phyloP scores from a whole-genome alignment of 371 early-diverging fungal genomes.

The Amoeboaphelidium occidentale region DNA sequence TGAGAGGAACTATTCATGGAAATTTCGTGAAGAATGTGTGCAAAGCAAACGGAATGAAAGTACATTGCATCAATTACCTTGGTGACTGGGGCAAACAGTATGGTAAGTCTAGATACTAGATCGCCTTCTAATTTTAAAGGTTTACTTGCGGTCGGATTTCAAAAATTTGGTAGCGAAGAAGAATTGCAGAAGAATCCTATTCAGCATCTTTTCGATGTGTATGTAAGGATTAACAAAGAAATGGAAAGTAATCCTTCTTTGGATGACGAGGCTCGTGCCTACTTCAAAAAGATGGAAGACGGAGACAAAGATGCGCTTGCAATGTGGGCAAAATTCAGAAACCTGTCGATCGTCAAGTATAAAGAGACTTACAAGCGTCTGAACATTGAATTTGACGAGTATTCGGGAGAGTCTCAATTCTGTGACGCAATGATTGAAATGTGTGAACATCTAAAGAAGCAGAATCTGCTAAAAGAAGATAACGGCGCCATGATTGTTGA shows the following conservation, averaged over 20 bases:
- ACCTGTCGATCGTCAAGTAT: constrained; percentile 84
- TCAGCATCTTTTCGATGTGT: constrained; percentile 81
- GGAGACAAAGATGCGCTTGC: constrained; percentile 61
- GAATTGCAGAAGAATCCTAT: constrained; percentile 66
- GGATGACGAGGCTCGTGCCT: constrained; percentile 75
- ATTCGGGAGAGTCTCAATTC: constrained; percentile 95
- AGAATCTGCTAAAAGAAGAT: constrained; percentile 37
- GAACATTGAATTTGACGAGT: constrained; percentile 86
- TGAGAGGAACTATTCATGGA: constrained; percentile 95
- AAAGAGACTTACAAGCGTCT: constrained; percentile 76
- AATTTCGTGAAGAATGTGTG: constrained; percentile 70
- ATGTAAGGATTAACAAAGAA: constrained; percentile 70
- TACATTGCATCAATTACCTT: constrained; percentile 85
- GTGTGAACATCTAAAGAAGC: neutral
- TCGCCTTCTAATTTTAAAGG: constrained; percentile 10
- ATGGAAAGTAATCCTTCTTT: constrained; percentile 38
- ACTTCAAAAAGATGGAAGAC: constrained; percentile 95
- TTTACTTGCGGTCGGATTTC: constrained; percentile 79
- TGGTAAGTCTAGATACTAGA: constrained; percentile 20
- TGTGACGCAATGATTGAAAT: constrained; percentile 31
- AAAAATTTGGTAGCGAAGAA: constrained; percentile 54
- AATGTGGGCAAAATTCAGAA: constrained; percentile 82
- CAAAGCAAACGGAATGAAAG: constrained; percentile 64
- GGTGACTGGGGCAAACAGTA: constrained; percentile 99
- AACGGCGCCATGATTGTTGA: constrained; percentile 74